Evolutionary conservation across 768 basidiomycete genomes (phyloP), one percentile per base, ranked within the genome.

Genomic region (Lactarius deliciosus): DNA sequence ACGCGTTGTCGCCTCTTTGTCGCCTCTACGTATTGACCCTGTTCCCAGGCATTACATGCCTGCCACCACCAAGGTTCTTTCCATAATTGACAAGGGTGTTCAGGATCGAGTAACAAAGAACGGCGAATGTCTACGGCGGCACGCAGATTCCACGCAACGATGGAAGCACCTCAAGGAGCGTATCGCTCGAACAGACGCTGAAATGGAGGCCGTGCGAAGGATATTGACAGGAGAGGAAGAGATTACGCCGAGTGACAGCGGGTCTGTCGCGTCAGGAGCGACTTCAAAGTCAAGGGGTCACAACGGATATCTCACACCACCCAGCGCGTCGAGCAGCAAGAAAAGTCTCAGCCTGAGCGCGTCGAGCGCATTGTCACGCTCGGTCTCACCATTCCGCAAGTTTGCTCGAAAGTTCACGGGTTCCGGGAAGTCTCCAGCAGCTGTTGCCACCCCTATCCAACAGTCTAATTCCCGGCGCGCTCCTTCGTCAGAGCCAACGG

Each of bases 31-130:
- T 65, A n/a, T 56, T 64, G 30, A 69, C 43, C 7, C 8, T 50
- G 30, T 61, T 60, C 40, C 56, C 72, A 96, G 94, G 74, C 94
- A 97, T 75, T 98, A 98, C 75, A 88, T 94, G 79, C 97, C 96
- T 1, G 94, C 94, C 43, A 92, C 92, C 4, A 90, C 88, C 8
- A 95, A 96, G 74, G 95, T 96, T 57, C 82, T 98, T 30, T 86
- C 90, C 30, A 95, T 97, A 72, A 90, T 98, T 72, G 94, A 94
- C 75, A 97, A 94, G 76, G 95, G 95, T 30, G 91, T 98, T 34
- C 86, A 86, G 64, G 95, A 97, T 69, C 86, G 96, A 63, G 89
- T 94, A 6, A 98, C 96, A 25, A 96, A 94, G 84, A 98, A 98
- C 69, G 96, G 96, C 1, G 96, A 98, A 79, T 94, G 94, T 40